A percentile compares a stretch with the other conserved stretches of the same genome.
Evolutionary conservation across 2,329 filamentous ascomycete genomes (phyloP).

Genomic region (Aspergillus pseudoglaucus): DNA sequence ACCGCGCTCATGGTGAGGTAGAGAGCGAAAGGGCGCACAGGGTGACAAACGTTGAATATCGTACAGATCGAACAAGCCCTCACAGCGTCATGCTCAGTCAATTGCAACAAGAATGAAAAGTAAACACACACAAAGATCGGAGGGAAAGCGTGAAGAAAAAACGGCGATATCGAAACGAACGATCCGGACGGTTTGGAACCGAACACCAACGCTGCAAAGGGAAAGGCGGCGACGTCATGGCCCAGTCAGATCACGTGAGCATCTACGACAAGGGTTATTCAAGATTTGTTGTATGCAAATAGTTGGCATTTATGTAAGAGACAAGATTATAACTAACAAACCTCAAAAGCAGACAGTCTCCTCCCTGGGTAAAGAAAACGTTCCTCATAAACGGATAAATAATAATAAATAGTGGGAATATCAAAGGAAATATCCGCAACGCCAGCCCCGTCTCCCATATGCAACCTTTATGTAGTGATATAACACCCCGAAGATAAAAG

Average conservation of each 20-base stretch:
- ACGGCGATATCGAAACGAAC: neutral
- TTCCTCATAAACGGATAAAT: neutral
- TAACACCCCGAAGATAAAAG: neutral
- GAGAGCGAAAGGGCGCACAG: neutral
- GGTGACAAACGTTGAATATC: neutral
- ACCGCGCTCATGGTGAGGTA: constrained; percentile 23
- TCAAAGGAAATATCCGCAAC: constrained; percentile 12
- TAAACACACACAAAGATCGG: neutral
- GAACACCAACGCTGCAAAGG: neutral
- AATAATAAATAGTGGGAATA: neutral
- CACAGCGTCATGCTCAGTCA: neutral
- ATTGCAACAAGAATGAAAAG: neutral
- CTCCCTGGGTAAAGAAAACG: neutral
- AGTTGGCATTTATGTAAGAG: too few species aligned
- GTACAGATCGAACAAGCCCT: neutral
- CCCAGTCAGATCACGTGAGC: neutral
- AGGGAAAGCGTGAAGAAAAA: neutral
- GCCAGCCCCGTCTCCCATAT: constrained; percentile 13
- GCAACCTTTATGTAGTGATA: constrained; percentile 16
- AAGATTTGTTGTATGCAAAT: too few species aligned
- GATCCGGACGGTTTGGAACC: constrained; percentile 2
- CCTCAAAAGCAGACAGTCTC: neutral
- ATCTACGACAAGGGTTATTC: neutral
- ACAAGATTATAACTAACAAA: too few species aligned
- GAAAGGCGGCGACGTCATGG: neutral